phyloP scores from a whole-genome alignment of 1,284 basidiomycete species.

The Fistulina hepatica region DNA sequence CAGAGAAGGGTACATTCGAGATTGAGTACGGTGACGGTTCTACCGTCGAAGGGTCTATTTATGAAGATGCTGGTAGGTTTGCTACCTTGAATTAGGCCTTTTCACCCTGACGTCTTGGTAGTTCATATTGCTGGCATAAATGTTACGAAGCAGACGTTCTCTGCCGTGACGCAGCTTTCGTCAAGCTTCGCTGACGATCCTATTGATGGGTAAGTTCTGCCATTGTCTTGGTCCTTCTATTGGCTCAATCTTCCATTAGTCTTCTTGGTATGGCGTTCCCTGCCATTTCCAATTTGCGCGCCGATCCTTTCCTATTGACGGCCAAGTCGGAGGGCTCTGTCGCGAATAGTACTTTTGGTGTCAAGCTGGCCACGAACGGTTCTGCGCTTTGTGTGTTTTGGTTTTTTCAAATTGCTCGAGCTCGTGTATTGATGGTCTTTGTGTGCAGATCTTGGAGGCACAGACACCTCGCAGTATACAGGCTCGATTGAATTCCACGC shows the following conservation, averaged over 20 bases:
- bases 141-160: conserved; percentile 10
- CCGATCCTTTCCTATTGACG: conserved; percentile 9
- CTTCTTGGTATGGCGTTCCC: conserved; percentile 13
- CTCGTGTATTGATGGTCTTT: no score
- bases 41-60: conserved; percentile 11
- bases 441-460: conserved; percentile 11
- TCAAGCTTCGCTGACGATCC: conserved; percentile 9
- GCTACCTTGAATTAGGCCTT: background rate
- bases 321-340: conserved; percentile 6
- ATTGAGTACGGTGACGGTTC: conserved; percentile 12
- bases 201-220: no score
- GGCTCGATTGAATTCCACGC: conserved; percentile 8
- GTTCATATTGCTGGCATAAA: conserved; percentile 11
- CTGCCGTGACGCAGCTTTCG: conserved; percentile 13
- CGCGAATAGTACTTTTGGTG: conserved; percentile 3
- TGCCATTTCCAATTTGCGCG: conserved; percentile 9
- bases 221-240: no score
- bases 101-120: background rate
- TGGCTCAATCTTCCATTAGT: no score
- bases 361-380: conserved; percentile 9
- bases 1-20: conserved; percentile 4
- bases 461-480: conserved; percentile 4
- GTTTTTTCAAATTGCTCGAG: no score
- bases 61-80: conserved; percentile 9
- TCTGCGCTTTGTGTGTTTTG: conserved; percentile 11